Evolutionary conservation across 768 basidiomycete species (phyloP).

Genomic region (Tylopilus vinaceipallidus): DNA sequence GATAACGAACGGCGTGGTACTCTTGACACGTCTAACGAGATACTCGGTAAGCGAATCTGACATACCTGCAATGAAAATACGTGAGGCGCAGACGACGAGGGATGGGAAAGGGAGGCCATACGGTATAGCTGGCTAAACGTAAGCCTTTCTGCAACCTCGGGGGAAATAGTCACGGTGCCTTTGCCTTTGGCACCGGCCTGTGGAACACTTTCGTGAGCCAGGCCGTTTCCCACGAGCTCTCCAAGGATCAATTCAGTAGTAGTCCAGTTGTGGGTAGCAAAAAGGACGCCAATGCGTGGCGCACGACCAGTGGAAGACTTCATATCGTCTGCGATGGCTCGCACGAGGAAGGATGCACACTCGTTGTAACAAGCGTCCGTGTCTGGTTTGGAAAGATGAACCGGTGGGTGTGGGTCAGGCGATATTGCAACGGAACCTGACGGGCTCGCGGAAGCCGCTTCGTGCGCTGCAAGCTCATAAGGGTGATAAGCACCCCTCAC

Average conservation of each 20-base stretch:
- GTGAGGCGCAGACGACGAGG: background rate
- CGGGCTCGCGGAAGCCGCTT: constrained; percentile 20
- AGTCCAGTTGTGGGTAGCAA: constrained; percentile 84
- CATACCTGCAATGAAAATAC: constrained; percentile 58
- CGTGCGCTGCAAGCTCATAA: constrained; percentile 58
- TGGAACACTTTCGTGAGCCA: constrained; percentile 35
- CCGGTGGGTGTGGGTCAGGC: constrained; percentile 58
- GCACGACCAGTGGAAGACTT: constrained; percentile 12
- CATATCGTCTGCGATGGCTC: constrained; percentile 53
- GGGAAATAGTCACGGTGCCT: constrained; percentile 41
- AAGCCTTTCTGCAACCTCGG: constrained; percentile 62
- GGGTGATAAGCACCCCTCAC: constrained; percentile 92
- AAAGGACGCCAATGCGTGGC: constrained; percentile 58
- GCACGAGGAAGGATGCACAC: constrained; percentile 57
- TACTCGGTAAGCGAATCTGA: constrained; percentile 75
- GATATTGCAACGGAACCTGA: constrained; percentile 46
- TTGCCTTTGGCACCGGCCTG: constrained; percentile 16
- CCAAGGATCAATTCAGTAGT: constrained; percentile 62
- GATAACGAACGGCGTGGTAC: constrained; percentile 66
- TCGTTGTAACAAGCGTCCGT: constrained; percentile 75
- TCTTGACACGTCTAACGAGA: constrained; percentile 53
- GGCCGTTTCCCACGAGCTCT: constrained; percentile 52
- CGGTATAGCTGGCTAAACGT: constrained; percentile 84
- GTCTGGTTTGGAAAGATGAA: constrained; percentile 64
- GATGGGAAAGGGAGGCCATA: constrained; percentile 30